Evolutionary conservation across 805 yeast species (phyloP).

Genomic region (Cyberlindnera meyerae): DNA sequence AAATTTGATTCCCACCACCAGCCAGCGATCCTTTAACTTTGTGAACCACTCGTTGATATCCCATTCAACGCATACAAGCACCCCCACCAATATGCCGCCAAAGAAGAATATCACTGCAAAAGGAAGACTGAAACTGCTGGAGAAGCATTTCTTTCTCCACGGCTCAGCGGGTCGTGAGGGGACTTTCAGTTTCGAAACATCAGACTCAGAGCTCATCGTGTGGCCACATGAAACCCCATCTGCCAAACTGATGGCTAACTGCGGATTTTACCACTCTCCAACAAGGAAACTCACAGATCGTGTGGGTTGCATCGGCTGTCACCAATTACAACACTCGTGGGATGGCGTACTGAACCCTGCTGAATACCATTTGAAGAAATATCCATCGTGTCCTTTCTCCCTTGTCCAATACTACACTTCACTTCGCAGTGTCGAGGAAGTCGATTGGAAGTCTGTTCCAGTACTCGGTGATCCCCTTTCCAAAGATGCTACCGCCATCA

Average conservation of each 20-base stretch:
- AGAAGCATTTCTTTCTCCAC: conserved; percentile 9
- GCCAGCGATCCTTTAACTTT: too few species aligned
- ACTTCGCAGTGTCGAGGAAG: conserved; percentile 16
- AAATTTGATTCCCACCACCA: too few species aligned
- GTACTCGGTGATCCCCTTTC: conserved; percentile 33
- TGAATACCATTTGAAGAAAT: conserved; percentile 37
- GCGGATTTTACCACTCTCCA: conserved; percentile 64
- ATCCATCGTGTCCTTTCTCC: conserved; percentile 31
- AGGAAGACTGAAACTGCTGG: conserved; percentile 5
- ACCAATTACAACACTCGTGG: conserved; percentile 57
- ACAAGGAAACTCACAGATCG: conserved; percentile 43
- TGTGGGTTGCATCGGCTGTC: conserved; percentile 55
- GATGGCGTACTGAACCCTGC: conserved; percentile 43
- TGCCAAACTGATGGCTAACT: conserved; percentile 41
- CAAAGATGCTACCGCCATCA: conserved; percentile 27
- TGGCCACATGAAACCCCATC: conserved; percentile 29
- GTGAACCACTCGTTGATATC: too few species aligned
- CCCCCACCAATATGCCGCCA: conserved; percentile 1
- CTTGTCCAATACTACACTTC: conserved; percentile 24
- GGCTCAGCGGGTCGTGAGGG: conserved; percentile 12
- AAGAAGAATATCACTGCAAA: conserved; percentile 7
- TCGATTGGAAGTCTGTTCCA: conserved; percentile 17
- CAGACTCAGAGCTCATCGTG: conserved; percentile 9
- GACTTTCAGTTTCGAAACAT: conserved; percentile 16
- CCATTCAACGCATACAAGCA: too few species aligned